Evolutionary conservation across 371 early-diverging fungal species (phyloP).

Genomic region (Actinomortierella ambigua): DNA sequence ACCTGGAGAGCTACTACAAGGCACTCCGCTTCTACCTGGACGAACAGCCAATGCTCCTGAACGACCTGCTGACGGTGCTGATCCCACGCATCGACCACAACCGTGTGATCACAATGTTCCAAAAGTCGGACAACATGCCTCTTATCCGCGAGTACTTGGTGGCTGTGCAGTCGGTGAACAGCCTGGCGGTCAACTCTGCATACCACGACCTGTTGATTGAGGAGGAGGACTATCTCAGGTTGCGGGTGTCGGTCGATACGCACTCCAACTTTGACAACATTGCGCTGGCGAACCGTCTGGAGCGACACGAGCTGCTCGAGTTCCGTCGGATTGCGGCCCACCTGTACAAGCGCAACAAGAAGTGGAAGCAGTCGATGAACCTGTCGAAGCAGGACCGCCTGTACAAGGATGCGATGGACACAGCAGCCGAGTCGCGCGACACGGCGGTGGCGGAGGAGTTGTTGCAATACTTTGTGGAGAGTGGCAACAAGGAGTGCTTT

Average conservation of each 20-base stretch:
- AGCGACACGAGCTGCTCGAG: conserved; percentile 94
- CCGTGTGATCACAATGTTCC: conserved; percentile 94
- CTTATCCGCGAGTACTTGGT: conserved; percentile 93
- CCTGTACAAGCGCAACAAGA: conserved; percentile 91
- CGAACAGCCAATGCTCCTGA: conserved; percentile 92
- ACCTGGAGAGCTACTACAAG: conserved; percentile 96
- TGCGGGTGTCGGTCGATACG: conserved; percentile 90
- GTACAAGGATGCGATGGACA: conserved; percentile 97
- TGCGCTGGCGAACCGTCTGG: conserved; percentile 88
- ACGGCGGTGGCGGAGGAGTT: conserved; percentile 91
- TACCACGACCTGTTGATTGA: conserved; percentile 95
- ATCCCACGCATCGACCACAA: conserved; percentile 94
- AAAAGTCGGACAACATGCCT: conserved; percentile 95
- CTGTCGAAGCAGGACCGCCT: conserved; percentile 95
- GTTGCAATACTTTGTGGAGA: conserved; percentile 91
- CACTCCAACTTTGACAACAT: conserved; percentile 93
- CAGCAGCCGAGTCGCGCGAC: conserved; percentile 88
- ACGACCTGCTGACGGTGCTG: conserved; percentile 87
- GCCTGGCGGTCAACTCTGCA: conserved; percentile 91
- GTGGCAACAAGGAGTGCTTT: conserved; percentile 90
- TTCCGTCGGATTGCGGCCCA: conserved; percentile 96
- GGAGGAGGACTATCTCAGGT: conserved; percentile 92
- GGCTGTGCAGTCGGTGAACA: conserved; percentile 90
- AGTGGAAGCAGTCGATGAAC: conserved; percentile 94
- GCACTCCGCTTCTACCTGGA: conserved; percentile 95